Evolutionary conservation across 306 rosid genomes (phyloP), one percentile per base, ranked within the genome.

Genomic region (Dalbergia cultrata): DNA sequence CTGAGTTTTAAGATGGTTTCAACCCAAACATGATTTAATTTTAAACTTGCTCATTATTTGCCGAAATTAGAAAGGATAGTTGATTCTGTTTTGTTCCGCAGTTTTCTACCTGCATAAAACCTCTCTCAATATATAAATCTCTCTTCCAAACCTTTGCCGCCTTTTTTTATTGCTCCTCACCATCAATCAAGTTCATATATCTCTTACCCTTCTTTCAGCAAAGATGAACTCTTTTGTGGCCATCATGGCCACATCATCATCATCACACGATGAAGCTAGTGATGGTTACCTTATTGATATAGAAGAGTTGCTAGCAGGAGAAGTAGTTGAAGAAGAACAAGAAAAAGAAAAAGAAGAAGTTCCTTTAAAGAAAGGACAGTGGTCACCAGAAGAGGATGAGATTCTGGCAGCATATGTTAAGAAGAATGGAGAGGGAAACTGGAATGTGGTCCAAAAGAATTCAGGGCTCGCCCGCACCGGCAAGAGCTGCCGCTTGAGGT

Each of bases 401-500:
- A 85, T 90, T 22, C 84, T 94, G 77, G 72, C 80, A 41, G 90
- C 71, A 7, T 92, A 90, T 78, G 94, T 94, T 43, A 77, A 66
- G 26, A 77, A 80, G 57, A 83, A 92, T 47, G 97, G 98, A 45
- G 88, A 81, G 67, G 96, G 94, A 26, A 90, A 94, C 74, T 94
- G 97, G 98, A 92, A 94, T 80, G 81, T 85, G 4, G 94, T 94
- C 18, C 85, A 78, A 84, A 86, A 83, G 84, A 73, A 85, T 35
- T 80, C 94, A 22, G 96, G 94, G 47, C 87, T 94, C 45, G 81
- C 72, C n/a, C 92, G 98, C 12, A 86, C 90, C 77, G 97, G 95
- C 5, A 92, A 92, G 81, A 90, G 98, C 82, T 94, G 98, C 65
- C 89, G 97, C 12, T 50, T 90, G 60, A 86, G 97, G 35, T 94